These are phyloP conservation scores for Aspergillus terreus DNA, from an alignment of 2,329 filamentous ascomycete species.

Conservation along the genomic window DNA sequence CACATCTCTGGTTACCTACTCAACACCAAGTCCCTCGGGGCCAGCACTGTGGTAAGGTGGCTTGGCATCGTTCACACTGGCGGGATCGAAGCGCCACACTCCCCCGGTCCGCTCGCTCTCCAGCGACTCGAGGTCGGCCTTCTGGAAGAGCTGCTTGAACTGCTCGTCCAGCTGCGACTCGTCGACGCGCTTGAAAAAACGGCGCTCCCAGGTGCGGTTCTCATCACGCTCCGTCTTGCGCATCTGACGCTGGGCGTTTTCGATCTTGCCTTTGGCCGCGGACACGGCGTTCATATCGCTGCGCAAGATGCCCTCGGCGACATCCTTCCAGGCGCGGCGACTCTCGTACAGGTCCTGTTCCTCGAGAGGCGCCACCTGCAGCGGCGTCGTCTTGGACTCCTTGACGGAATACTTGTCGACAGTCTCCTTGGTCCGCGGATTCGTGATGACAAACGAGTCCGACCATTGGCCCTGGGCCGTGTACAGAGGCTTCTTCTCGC, in stretches of 20 bases:
- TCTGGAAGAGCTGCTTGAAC: slow-evolving; percentile 42
- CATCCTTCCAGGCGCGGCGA: slow-evolving; percentile 80
- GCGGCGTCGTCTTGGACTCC: slow-evolving; percentile 58
- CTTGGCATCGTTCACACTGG: slow-evolving; percentile 45
- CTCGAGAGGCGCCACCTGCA: slow-evolving; percentile 68
- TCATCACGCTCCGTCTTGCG: slow-evolving; percentile 73
- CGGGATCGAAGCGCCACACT: slow-evolving; percentile 64
- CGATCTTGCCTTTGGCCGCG: slow-evolving; percentile 80
- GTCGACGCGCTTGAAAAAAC: slow-evolving; percentile 65
- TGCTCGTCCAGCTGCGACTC: slow-evolving; percentile 32
- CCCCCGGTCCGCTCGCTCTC: slow-evolving; percentile 66
- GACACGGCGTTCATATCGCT: slow-evolving; percentile 82
- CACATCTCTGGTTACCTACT: not conserved
- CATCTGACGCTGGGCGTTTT: slow-evolving; percentile 77
- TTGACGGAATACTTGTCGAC: slow-evolving; percentile 62
- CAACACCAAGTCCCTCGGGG: slow-evolving; percentile 37
- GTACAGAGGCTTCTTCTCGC: slow-evolving; percentile 68
- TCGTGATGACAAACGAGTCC: slow-evolving; percentile 72
- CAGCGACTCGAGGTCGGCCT: slow-evolving; percentile 39
- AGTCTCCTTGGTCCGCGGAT: slow-evolving; percentile 53
- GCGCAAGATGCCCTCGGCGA: slow-evolving; percentile 72
- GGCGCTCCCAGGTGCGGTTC: slow-evolving; percentile 71
- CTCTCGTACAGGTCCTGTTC: slow-evolving; percentile 84
- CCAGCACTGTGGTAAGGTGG: slow-evolving; percentile 42
- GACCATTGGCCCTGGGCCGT: slow-evolving; percentile 90